Evolutionary conservation across 305 asterid genomes (phyloP).

Genomic region (Galium porrigens): DNA sequence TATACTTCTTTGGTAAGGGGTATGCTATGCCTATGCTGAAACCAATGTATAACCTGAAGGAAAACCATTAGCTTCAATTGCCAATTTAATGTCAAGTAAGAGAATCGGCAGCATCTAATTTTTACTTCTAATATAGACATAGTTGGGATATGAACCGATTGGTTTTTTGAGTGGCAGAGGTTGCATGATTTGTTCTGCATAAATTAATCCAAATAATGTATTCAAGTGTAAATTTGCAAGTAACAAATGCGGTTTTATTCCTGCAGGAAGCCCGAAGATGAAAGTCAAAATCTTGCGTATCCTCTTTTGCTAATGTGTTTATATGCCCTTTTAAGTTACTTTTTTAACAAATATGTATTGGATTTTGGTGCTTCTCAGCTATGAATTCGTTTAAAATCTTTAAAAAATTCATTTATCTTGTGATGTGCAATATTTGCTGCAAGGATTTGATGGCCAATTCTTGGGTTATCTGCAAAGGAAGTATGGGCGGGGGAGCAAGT

Average conservation of each 20-base stretch:
- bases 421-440: not conserved
- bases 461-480: not conserved
- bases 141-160: not conserved
- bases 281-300: conserved; percentile 69
- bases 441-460: not conserved
- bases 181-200: not conserved
- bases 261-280: conserved; percentile 45
- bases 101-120: not conserved
- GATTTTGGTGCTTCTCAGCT: not conserved
- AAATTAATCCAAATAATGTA: not conserved
- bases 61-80: not conserved
- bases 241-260: not conserved
- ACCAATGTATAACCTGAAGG: not conserved
- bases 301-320: conserved; percentile 25
- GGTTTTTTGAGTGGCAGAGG: not conserved
- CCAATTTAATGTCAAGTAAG: not conserved
- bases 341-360: not conserved
- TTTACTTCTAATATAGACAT: not conserved
- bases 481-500: not conserved
- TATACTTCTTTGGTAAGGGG: not conserved
- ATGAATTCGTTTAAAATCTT: no score
- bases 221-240: not conserved
- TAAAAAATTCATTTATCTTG: not conserved
- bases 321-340: not conserved
- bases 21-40: not conserved